These are phyloP conservation scores for Abelmoschus esculentus DNA, from an alignment of 345 rosid species.

Conservation along the genomic window DNA sequence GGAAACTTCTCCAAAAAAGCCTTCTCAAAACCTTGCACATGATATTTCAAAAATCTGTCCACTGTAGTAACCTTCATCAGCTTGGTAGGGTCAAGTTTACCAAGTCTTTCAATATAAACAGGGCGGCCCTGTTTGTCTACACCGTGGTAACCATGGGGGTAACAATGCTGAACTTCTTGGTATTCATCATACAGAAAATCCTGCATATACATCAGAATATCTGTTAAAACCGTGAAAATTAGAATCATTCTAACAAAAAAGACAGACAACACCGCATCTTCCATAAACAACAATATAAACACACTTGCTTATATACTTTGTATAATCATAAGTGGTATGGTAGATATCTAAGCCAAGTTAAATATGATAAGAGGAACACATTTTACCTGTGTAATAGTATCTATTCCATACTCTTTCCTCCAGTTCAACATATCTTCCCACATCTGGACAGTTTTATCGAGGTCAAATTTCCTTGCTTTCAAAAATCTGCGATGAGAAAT, in stretches of 20 bases:
- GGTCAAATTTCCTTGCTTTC: conserved; percentile 80
- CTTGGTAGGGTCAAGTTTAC: conserved; percentile 68
- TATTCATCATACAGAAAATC: conserved; percentile 82
- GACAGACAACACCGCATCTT: neutral
- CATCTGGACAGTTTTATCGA: conserved; percentile 73
- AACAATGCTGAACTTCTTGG: conserved; percentile 65
- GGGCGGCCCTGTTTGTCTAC: conserved; percentile 85
- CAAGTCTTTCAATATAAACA: conserved; percentile 77
- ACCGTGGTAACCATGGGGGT: conserved; percentile 98
- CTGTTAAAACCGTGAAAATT: neutral
- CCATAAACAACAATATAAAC: conserved; percentile 3
- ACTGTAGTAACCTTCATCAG: conserved; percentile 75
- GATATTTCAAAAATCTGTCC: conserved; percentile 85
- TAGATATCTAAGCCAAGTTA: neutral
- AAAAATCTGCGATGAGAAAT: conserved; percentile 47
- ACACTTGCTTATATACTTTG: no score
- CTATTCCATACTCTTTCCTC: conserved; percentile 74
- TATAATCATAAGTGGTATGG: neutral
- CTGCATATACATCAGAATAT: conserved; percentile 29
- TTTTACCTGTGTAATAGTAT: conserved; percentile 70
- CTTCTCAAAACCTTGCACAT: conserved; percentile 88
- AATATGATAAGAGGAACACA: neutral
- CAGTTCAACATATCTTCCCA: conserved; percentile 93
- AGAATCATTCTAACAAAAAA: neutral
- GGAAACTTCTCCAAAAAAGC: conserved; percentile 83